These are phyloP conservation scores for Osmanthus fragrans DNA, from an alignment of 257 asterid genomes.

Conservation along the genomic window DNA sequence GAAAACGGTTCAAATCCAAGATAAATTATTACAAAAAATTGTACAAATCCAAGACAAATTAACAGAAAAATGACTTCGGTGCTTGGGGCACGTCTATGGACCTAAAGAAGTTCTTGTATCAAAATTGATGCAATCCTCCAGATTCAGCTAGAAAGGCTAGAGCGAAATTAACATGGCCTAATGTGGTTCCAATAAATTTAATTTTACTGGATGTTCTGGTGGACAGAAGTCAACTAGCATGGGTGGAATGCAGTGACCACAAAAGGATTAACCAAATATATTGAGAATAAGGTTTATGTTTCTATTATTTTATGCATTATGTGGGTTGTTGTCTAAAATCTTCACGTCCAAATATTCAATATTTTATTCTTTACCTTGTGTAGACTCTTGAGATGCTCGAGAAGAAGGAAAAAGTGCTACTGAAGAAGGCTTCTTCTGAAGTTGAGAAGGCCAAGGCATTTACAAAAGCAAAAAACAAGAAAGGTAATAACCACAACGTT, in stretches of 20 bases:
- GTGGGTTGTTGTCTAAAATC: background rate
- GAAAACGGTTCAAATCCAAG: background rate
- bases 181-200: background rate
- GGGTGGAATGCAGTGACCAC: background rate
- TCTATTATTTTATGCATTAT: background rate
- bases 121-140: background rate
- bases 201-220: background rate
- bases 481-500: slow-evolving; percentile 37
- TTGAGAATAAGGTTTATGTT: background rate
- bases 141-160: background rate
- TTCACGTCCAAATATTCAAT: background rate
- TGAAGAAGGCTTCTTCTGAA: slow-evolving; percentile 69
- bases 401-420: slow-evolving; percentile 71
- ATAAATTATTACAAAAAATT: background rate
- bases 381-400: slow-evolving; percentile 82
- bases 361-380: background rate
- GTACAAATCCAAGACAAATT: background rate
- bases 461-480: slow-evolving; percentile 70
- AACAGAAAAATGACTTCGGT: background rate
- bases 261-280: background rate
- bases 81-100: background rate
- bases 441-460: slow-evolving; percentile 64
- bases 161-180: background rate
- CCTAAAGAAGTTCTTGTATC: background rate
- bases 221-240: background rate